Conservation (phyloP, 2,329 filamentous ascomycete species). For the Seiridium unicorne region DNA sequence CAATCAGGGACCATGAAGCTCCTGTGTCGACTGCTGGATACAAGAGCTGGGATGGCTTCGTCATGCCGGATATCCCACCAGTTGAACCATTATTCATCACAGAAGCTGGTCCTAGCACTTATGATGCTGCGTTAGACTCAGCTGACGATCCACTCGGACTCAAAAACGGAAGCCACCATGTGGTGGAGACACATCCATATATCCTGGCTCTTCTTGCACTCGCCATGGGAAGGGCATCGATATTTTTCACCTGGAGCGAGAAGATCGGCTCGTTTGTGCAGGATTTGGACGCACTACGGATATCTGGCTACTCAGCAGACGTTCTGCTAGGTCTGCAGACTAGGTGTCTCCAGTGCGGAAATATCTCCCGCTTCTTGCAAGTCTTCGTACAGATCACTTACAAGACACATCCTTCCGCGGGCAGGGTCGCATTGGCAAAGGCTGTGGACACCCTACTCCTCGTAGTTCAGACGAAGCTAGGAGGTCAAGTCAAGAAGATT, state of each 20-base stretch:
- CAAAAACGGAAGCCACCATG: slow-evolving; percentile 34
- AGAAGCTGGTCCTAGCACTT: slow-evolving; percentile 64
- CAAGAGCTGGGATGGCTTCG: slow-evolving; percentile 70
- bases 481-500: slow-evolving; percentile 36
- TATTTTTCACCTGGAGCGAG: slow-evolving; percentile 65
- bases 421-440: slow-evolving; percentile 51
- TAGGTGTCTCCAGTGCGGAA: slow-evolving; percentile 46
- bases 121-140: slow-evolving; percentile 60
- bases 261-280: slow-evolving; percentile 51
- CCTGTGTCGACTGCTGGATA: slow-evolving; percentile 38
- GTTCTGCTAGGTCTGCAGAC: slow-evolving; percentile 45
- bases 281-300: slow-evolving; percentile 42
- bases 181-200: slow-evolving; percentile 50
- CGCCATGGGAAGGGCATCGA: slow-evolving; percentile 68
- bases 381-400: slow-evolving; percentile 47
- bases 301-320: slow-evolving; percentile 55
- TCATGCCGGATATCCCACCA: slow-evolving; percentile 36
- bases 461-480: slow-evolving; percentile 48
- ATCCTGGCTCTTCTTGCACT: slow-evolving; percentile 61
- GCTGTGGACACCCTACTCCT: slow-evolving; percentile 47
- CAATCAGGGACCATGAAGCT: slow-evolving; percentile 40
- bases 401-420: slow-evolving; percentile 39
- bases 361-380: slow-evolving; percentile 43
- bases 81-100: slow-evolving; percentile 56
- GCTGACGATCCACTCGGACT: slow-evolving; percentile 37